Conservation (phyloP, 257 asterid species). For the Striga asiatica region DNA sequence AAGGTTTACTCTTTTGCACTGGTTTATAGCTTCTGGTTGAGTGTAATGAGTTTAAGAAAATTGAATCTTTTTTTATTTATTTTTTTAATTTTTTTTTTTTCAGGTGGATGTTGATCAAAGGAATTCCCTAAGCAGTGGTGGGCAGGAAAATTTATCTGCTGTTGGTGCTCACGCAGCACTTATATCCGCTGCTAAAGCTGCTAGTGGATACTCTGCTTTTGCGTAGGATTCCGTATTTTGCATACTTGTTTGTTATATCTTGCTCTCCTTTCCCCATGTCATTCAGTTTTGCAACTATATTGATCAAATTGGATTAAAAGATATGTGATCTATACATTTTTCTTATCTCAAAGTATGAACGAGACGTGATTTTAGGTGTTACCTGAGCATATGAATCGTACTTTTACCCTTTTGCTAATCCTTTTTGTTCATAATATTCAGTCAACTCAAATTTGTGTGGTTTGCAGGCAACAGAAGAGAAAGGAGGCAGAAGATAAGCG, state of each 20-base stretch:
- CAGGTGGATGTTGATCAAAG: constrained; percentile 73
- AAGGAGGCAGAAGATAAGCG: constrained; percentile 53
- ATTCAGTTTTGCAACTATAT: too few species aligned
- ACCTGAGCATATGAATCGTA: too few species aligned
- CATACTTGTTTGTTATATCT: background rate
- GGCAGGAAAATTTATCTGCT: constrained; percentile 48
- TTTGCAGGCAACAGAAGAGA: constrained; percentile 48
- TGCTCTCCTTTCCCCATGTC: too few species aligned
- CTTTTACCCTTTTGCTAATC: too few species aligned
- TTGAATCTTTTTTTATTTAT: background rate
- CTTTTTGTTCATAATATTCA: background rate
- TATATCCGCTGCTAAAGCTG: constrained; percentile 75
- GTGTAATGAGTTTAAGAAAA: constrained; percentile 9
- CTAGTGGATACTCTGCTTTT: constrained; percentile 88
- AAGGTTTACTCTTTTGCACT: constrained; percentile 42
- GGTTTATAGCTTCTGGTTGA: background rate
- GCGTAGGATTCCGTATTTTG: constrained; percentile 44
- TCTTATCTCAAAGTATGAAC: too few species aligned
- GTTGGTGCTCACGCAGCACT: constrained; percentile 64
- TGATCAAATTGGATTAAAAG: background rate
- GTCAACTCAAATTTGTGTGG: background rate
- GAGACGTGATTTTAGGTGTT: too few species aligned
- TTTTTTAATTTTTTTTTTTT: constrained; percentile 9
- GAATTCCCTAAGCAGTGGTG: constrained; percentile 31
- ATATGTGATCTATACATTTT: background rate